Percentiles rank a stretch among this genome's conserved stretches.
phyloP scores from a whole-genome alignment of 129 eudicot species.

The Lactuca saligna region DNA sequence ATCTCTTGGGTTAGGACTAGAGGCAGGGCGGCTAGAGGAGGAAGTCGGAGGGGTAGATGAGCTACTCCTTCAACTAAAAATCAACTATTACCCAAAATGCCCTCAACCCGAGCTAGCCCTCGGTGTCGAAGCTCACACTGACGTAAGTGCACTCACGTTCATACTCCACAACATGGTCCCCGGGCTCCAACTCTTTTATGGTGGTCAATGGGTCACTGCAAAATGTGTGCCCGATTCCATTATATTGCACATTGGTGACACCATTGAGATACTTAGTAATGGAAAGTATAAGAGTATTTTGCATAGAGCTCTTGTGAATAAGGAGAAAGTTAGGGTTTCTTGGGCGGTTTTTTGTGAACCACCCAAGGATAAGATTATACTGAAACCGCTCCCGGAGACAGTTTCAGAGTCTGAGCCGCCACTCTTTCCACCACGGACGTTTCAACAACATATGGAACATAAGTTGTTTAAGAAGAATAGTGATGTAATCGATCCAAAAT shows the following conservation, averaged over 20 bases:
- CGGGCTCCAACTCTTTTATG: slow-evolving; percentile 75
- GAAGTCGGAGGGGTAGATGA: slow-evolving; percentile 90
- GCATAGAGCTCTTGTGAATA: slow-evolving; percentile 89
- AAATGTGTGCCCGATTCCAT: slow-evolving; percentile 88
- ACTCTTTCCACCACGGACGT: slow-evolving; percentile 75
- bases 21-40: slow-evolving; percentile 65
- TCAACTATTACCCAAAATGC: slow-evolving; percentile 93
- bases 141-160: slow-evolving; percentile 85
- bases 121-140: slow-evolving; percentile 98
- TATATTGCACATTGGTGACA: slow-evolving; percentile 87
- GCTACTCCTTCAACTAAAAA: slow-evolving; percentile 67
- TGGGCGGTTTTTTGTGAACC: slow-evolving; percentile 99
- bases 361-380: slow-evolving; percentile 77
- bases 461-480: slow-evolving; percentile 67
- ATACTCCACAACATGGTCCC: slow-evolving; percentile 98
- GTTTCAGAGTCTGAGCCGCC: slow-evolving; percentile 69
- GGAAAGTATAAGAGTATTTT: slow-evolving; percentile 93
- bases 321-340: slow-evolving; percentile 88
- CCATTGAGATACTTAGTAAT: slow-evolving; percentile 83
- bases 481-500: slow-evolving; percentile 23
- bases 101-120: slow-evolving; percentile 98
- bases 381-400: slow-evolving; percentile 82
- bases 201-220: slow-evolving; percentile 82
- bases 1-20: slow-evolving; percentile 74
- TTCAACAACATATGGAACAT: slow-evolving; percentile 76